Evolutionary conservation across 768 basidiomycete genomes (phyloP).

Genomic region (Mycena belliarum): DNA sequence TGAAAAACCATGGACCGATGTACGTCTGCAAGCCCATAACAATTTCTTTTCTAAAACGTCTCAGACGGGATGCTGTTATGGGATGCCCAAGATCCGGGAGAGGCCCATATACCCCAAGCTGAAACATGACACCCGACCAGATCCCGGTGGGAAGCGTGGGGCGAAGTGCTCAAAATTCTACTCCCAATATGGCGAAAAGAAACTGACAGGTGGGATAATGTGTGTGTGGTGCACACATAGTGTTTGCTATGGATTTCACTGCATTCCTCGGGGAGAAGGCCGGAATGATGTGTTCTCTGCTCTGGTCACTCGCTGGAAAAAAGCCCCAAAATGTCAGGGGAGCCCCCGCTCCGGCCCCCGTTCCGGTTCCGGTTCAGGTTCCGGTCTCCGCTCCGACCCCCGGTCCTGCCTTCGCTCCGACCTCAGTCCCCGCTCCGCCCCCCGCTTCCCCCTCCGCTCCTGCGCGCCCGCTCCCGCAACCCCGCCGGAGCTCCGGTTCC

Average conservation of each 20-base stretch:
- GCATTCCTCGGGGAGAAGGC: conserved; percentile 20
- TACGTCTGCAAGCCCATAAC: not conserved
- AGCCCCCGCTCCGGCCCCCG: no score
- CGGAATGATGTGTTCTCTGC: conserved; percentile 23
- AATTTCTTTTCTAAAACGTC: not conserved
- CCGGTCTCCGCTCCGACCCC: no score
- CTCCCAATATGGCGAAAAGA: conserved; percentile 15
- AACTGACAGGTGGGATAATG: conserved; percentile 26
- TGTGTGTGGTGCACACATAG: conserved; percentile 25
- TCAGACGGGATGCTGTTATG: conserved; percentile 23
- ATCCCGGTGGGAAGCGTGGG: conserved; percentile 6
- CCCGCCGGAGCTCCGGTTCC: no score
- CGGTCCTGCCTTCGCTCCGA: no score
- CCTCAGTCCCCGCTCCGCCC: no score
- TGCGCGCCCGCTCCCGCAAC: no score
- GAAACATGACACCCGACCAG: conserved; percentile 3
- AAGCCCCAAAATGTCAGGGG: conserved; percentile 11
- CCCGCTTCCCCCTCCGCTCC: no score
- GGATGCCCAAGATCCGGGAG: conserved; percentile 21
- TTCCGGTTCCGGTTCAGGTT: no score
- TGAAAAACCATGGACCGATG: conserved; percentile 6
- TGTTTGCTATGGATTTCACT: conserved; percentile 26
- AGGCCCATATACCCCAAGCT: conserved; percentile 16
- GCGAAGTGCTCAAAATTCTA: conserved; percentile 27
- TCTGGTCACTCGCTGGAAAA: conserved; percentile 9